Conservation (phyloP, 345 rosid species). For the Noccaea caerulescens region DNA sequence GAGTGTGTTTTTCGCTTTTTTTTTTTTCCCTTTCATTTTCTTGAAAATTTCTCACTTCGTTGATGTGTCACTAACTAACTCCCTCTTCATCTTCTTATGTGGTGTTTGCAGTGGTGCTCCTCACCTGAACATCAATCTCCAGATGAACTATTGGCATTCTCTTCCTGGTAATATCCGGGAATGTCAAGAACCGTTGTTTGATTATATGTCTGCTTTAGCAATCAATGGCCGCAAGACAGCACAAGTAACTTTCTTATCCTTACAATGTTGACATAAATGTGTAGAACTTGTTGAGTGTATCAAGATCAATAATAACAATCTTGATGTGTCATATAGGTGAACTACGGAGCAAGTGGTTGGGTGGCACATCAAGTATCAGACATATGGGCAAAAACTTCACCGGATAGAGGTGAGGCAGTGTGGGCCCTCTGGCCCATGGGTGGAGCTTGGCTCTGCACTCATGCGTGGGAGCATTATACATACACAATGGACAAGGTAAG, state of each 20-base stretch:
- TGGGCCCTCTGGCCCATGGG: conserved; percentile 99
- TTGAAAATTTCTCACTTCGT: neutral
- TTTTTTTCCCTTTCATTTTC: neutral
- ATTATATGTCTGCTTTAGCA: conserved; percentile 68
- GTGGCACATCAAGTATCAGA: conserved; percentile 87
- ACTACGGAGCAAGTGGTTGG: conserved; percentile 88
- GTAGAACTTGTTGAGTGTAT: neutral
- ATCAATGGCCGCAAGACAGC: conserved; percentile 85
- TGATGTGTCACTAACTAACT: conserved; percentile 14
- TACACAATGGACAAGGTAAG: conserved; percentile 79
- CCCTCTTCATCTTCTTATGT: conserved; percentile 1
- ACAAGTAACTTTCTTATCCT: conserved; percentile 54
- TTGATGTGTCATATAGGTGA: conserved; percentile 62
- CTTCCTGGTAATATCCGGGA: conserved; percentile 87
- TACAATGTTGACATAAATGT: neutral
- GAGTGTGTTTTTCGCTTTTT: conserved; percentile 59
- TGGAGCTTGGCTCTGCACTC: conserved; percentile 97
- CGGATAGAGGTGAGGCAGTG: conserved; percentile 66
- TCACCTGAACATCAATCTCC: conserved; percentile 89
- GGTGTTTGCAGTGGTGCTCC: conserved; percentile 72
- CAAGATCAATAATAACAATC: neutral
- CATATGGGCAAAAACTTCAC: conserved; percentile 94
- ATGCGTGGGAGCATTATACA: conserved; percentile 90
- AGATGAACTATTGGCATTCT: conserved; percentile 98
- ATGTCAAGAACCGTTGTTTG: conserved; percentile 90